Conservation (phyloP, 805 yeast species). For the Sugiyamaella smithiae region DNA sequence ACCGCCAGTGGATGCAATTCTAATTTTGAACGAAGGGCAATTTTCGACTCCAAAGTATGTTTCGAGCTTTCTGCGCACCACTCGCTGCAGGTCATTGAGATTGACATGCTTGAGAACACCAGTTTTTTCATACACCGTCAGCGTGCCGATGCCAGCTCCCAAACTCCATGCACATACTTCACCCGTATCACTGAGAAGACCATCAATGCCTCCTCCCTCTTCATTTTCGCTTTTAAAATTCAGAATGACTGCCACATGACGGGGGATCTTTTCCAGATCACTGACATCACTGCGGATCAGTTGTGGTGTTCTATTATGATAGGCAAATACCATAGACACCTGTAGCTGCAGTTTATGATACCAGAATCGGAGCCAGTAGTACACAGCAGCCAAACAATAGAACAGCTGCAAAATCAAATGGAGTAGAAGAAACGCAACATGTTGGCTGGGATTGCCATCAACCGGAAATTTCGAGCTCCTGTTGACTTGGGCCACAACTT, state of each 20-base stretch:
- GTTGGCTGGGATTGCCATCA: neutral
- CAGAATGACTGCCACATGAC: conserved; percentile 70
- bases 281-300: conserved; percentile 79
- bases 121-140: conserved; percentile 74
- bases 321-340: conserved; percentile 21
- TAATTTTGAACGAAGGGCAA: conserved; percentile 60
- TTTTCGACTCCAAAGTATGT: conserved; percentile 71
- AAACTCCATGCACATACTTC: conserved; percentile 84
- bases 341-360: conserved; percentile 21
- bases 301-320: conserved; percentile 52
- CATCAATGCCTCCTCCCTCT: conserved; percentile 87
- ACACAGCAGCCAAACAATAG: conserved; percentile 14
- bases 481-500: neutral
- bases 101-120: conserved; percentile 55
- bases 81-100: conserved; percentile 45
- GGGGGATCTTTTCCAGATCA: conserved; percentile 72
- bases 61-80: conserved; percentile 56
- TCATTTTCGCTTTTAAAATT: conserved; percentile 70
- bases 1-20: conserved; percentile 32
- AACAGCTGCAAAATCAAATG: conserved; percentile 17
- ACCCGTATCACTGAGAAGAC: conserved; percentile 69
- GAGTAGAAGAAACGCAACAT: conserved; percentile 17
- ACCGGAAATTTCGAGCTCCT: neutral
- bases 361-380: conserved; percentile 13
- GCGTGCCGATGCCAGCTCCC: conserved; percentile 75